Evolutionary conservation across 768 basidiomycete genomes (phyloP), one percentile per base, ranked within the genome.

Genomic region (Collybia sp.): DNA sequence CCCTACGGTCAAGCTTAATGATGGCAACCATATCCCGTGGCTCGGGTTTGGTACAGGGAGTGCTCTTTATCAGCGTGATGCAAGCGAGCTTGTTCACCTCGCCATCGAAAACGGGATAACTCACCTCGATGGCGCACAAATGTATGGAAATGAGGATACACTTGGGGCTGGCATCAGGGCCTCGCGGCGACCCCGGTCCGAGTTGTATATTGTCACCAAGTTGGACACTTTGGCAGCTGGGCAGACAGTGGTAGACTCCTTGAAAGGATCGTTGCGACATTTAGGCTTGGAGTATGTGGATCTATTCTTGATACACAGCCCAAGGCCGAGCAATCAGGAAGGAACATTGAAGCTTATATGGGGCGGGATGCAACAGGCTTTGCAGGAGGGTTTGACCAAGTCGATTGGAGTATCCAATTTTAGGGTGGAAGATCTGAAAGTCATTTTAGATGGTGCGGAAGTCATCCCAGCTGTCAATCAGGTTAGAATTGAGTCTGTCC

Each of bases 361-460:
- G 84, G 69, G 69, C 40, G 76, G 65, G 5, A 75, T 87, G 75
- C 83, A 85, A 54, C 74, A 72, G 34, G 63, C 78, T 32, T 68
- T 79, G 54, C 56, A 56, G 16, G 72, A 65, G 5, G 73, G 74
- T 2, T 55, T 76, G 39, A 62, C 73, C 33, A 75, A 67, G 51
- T 79, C 79, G 42, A 83, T 88, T 42, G 85, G 85, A 3, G 83
- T 88, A 16, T 82, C 80, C 53, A 88, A 88, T 61, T 88, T 82
- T 63, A 65, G 55, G 20, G 67, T 83, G 33, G 60, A 72, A 25
- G 68, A 80, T 53, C 61, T 89, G 46, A 61, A 82, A 55, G 62
- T 66, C 17, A 61, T 88, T 8, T 47, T 83, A 43, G 72, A 74
- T 34, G 62, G 52, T 5, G 80, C 77, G 3, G 71, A 68, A 19